Conservation (phyloP, 2,329 filamentous ascomycete genomes). For the Fusarium equiseti region DNA sequence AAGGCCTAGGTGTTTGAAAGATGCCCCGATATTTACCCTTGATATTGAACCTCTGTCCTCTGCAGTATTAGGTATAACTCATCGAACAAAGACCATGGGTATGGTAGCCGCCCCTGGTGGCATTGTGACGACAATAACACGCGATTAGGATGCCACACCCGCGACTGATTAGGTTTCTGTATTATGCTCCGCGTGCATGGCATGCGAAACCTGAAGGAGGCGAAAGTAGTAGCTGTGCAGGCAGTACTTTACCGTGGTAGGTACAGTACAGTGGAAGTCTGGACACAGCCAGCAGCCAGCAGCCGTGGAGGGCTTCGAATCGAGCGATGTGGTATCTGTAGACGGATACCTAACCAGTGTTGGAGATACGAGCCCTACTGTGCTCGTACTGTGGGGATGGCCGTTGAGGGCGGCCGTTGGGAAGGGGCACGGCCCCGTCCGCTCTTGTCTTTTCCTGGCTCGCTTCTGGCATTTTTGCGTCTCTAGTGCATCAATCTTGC, state of each 20-base stretch:
- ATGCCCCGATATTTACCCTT: constrained; percentile 12
- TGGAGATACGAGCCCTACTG: constrained; percentile 16
- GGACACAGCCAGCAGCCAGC: neutral
- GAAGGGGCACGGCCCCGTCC: constrained; percentile 48
- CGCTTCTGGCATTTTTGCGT: constrained; percentile 34
- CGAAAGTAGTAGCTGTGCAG: constrained; percentile 3
- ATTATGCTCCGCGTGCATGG: constrained; percentile 29
- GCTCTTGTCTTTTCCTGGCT: constrained; percentile 44
- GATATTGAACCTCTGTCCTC: constrained; percentile 9
- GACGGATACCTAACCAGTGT: constrained; percentile 26
- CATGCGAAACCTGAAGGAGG: constrained; percentile 47
- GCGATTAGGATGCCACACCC: constrained; percentile 44
- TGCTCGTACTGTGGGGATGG: constrained; percentile 39
- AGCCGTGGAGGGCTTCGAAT: constrained; percentile 24
- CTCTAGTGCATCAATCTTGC: constrained; percentile 32
- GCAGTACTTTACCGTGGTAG: neutral
- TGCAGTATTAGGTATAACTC: constrained; percentile 11
- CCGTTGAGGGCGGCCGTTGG: constrained; percentile 49
- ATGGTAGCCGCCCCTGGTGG: constrained; percentile 33
- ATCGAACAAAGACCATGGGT: constrained; percentile 25
- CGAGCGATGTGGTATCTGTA: constrained; percentile 16
- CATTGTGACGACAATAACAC: constrained; percentile 47
- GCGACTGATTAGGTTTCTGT: constrained; percentile 47
- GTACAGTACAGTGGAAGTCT: constrained; percentile 12
- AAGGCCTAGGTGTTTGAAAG: constrained; percentile 23